Conservation (phyloP, 1,139 yeast species). For the Yarrowia galli region DNA sequence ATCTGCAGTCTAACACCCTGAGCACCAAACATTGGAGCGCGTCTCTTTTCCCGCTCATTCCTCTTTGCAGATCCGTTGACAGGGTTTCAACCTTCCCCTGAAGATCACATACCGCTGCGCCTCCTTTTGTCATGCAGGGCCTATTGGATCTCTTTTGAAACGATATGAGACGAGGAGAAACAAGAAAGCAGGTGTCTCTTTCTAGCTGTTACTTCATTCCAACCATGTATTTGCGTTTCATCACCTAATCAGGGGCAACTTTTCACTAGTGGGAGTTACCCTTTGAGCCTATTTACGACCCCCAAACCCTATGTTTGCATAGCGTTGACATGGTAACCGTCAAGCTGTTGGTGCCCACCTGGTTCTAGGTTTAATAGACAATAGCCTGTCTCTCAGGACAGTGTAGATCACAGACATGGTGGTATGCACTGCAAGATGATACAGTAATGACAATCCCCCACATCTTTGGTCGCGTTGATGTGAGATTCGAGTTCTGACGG, state of each 20-base stretch:
- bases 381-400: neutral
- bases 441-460: neutral
- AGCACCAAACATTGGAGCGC: neutral
- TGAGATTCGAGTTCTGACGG: neutral
- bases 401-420: neutral
- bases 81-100: slow-evolving; percentile 37
- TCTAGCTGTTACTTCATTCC: neutral
- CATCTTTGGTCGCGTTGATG: neutral
- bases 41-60: slow-evolving; percentile 27
- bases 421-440: slow-evolving; percentile 3
- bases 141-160: neutral
- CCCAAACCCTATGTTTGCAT: slow-evolving; percentile 1
- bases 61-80: slow-evolving; percentile 28
- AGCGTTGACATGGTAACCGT: slow-evolving; percentile 21
- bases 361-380: slow-evolving; percentile 21
- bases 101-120: slow-evolving; percentile 32
- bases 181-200: neutral
- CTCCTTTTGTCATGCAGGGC: slow-evolving; percentile 26
- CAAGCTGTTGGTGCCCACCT: neutral
- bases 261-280: slow-evolving; percentile 5
- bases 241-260: slow-evolving; percentile 3
- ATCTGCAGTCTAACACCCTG: slow-evolving; percentile 11
- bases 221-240: neutral
- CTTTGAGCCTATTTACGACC: neutral
- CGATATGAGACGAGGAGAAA: neutral